These are phyloP conservation scores for Backusella westeae DNA, from an alignment of 192 early-diverging fungal species.

Conservation along the genomic window DNA sequence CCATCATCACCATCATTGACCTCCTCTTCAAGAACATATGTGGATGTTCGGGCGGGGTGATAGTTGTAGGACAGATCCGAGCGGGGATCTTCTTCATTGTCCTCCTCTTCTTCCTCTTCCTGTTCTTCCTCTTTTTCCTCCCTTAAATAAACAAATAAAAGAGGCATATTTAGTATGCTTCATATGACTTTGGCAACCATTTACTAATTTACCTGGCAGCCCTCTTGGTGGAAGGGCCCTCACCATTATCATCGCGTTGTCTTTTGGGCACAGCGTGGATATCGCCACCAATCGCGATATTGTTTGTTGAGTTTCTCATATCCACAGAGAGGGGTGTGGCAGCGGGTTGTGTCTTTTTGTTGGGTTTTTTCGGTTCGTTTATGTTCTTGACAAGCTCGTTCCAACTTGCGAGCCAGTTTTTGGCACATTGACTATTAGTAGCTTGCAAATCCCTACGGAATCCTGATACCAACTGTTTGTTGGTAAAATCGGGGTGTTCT, in stretches of 20 bases:
- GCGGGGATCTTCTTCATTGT: background rate
- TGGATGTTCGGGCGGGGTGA: slow-evolving; percentile 1
- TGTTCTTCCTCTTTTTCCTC: background rate
- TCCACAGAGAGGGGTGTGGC: background rate
- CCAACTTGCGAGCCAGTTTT: background rate
- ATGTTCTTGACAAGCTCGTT: background rate
- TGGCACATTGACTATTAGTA: background rate
- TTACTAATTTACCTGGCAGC: background rate
- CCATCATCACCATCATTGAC: background rate
- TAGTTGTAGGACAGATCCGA: background rate
- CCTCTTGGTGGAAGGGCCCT: background rate
- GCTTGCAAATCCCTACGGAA: background rate
- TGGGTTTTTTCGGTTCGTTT: background rate
- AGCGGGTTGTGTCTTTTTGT: background rate
- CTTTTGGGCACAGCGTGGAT: background rate
- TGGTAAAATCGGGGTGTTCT: background rate
- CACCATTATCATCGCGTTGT: background rate
- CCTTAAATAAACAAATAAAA: slow-evolving; percentile 1
- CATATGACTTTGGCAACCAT: background rate
- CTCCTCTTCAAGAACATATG: background rate
- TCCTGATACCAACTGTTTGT: background rate
- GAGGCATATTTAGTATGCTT: background rate
- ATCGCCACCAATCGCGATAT: background rate
- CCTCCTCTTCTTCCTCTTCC: background rate
- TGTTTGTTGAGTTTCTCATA: background rate